Conservation (phyloP, 2,329 filamentous ascomycete species). For the Sporothrix protearum region DNA sequence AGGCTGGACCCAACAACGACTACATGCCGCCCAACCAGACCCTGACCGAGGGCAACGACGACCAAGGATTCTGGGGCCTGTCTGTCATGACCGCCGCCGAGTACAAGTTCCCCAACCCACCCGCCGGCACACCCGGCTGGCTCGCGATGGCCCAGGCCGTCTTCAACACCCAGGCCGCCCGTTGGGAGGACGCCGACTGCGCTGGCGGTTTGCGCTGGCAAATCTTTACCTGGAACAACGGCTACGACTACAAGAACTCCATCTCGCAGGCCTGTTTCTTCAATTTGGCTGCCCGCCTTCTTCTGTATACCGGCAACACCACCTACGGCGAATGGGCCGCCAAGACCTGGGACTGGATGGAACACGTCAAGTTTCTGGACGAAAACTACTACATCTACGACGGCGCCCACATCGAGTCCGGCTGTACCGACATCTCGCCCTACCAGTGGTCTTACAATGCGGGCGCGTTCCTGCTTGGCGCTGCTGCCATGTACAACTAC, state of each 20-base stretch:
- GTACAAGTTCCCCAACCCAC: conserved; percentile 61
- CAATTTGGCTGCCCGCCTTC: conserved; percentile 56
- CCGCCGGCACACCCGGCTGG: conserved; percentile 58
- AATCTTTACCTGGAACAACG: conserved; percentile 77
- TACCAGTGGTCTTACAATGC: conserved; percentile 70
- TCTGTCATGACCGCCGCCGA: conserved; percentile 69
- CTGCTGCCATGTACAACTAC: conserved; percentile 67
- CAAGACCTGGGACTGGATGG: conserved; percentile 68
- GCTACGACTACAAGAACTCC: conserved; percentile 67
- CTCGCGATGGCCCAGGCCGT: conserved; percentile 71
- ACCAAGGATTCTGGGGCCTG: conserved; percentile 72
- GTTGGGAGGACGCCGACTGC: conserved; percentile 69
- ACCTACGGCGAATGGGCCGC: conserved; percentile 78
- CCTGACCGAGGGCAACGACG: conserved; percentile 63
- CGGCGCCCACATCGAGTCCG: conserved; percentile 53
- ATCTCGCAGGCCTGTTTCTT: conserved; percentile 51
- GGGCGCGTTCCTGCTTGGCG: conserved; percentile 62
- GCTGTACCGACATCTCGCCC: conserved; percentile 56
- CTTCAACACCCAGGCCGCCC: conserved; percentile 71
- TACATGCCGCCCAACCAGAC: conserved; percentile 76
- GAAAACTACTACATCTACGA: conserved; percentile 58
- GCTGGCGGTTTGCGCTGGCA: conserved; percentile 80
- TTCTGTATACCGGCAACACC: conserved; percentile 68
- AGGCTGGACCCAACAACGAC: conserved; percentile 68
- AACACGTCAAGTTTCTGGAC: conserved; percentile 55